Conservation (phyloP, 1,284 basidiomycete species). For the Leccinum griseonigrum region DNA sequence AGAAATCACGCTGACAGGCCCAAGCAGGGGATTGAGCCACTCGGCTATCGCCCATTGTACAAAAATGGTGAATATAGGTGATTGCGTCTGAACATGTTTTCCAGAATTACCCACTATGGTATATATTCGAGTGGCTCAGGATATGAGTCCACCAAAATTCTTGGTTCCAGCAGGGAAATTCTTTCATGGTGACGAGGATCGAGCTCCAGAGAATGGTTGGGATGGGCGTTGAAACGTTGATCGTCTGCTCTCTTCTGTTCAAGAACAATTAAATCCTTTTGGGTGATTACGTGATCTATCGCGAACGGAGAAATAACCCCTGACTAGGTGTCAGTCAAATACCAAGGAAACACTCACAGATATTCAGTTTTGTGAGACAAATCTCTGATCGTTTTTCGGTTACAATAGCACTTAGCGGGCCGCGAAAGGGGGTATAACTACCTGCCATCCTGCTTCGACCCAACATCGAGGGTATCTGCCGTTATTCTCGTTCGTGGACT, state of each 20-base stretch:
- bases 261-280: constrained; percentile 2
- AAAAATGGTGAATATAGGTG: constrained; percentile 13
- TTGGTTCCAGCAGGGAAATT: not conserved
- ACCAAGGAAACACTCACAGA: not conserved
- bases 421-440: not conserved
- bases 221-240: not conserved
- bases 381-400: not conserved
- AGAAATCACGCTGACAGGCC: constrained; percentile 20
- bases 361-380: not conserved
- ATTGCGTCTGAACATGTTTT: constrained; percentile 26
- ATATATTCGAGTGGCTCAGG: constrained; percentile 25
- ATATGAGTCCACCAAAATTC: not conserved
- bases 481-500: not conserved
- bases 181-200: constrained; percentile 2
- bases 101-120: constrained; percentile 22
- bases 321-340: not conserved
- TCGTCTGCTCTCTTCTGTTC: not conserved
- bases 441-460: not conserved
- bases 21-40: constrained; percentile 21
- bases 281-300: constrained; percentile 9
- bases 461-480: not conserved
- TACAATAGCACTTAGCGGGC: not conserved
- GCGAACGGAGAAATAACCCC: constrained; percentile 1
- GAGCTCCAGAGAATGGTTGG: not conserved
- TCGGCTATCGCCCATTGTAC: constrained; percentile 17